phyloP scores from a whole-genome alignment of 306 rosid genomes.

The Purshia tridentata region DNA sequence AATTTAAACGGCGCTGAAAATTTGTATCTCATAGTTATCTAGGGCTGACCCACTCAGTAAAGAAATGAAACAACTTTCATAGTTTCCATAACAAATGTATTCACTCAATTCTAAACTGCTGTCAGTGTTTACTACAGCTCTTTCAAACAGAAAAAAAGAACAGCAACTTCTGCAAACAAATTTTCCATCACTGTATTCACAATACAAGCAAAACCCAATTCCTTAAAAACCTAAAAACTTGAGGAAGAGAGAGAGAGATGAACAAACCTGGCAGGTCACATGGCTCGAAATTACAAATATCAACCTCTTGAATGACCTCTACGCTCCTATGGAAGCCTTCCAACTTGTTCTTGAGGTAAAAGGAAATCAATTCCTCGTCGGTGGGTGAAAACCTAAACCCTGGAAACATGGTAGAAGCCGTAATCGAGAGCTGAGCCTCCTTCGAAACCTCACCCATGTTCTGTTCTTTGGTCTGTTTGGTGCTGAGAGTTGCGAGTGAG shows the following conservation, averaged over 20 bases:
- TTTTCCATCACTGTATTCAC: not conserved
- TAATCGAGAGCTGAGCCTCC: slow-evolving; percentile 64
- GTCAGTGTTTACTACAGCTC: not conserved
- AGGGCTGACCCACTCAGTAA: not conserved
- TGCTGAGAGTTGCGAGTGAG: no score
- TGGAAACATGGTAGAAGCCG: slow-evolving; percentile 78
- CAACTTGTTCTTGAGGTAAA: slow-evolving; percentile 70
- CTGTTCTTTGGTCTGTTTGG: not conserved
- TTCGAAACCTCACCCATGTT: slow-evolving; percentile 37
- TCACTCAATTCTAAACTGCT: not conserved
- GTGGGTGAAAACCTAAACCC: slow-evolving; percentile 95
- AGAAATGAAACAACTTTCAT: not conserved
- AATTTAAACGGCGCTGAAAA: not conserved
- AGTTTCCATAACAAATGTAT: not conserved
- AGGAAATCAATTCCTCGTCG: slow-evolving; percentile 82
- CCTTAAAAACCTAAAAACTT: not conserved
- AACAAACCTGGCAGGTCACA: slow-evolving; percentile 84
- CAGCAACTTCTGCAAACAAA: not conserved
- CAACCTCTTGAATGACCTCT: slow-evolving; percentile 77
- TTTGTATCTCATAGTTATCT: not conserved
- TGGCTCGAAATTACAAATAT: slow-evolving; percentile 81
- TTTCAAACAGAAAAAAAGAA: not conserved
- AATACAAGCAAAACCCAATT: slow-evolving; percentile 4
- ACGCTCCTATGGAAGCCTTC: slow-evolving; percentile 58
- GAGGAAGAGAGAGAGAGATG: not conserved